Evolutionary conservation across 192 early-diverging fungal species (phyloP), one percentile per base, ranked within the genome.

Genomic region (Podila epigama): DNA sequence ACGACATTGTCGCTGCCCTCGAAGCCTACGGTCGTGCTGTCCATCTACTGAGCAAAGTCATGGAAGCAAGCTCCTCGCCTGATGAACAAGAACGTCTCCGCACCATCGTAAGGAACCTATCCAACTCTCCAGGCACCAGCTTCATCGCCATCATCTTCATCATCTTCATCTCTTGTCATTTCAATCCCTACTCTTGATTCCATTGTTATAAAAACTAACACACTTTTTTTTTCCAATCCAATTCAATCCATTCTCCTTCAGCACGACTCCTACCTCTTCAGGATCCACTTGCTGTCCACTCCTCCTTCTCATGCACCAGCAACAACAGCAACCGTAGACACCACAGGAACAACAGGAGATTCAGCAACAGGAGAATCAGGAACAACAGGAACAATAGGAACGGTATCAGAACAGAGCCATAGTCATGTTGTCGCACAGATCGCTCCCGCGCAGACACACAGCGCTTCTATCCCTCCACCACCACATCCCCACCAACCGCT

Each of bases 51-150:
- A 29, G 65, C 42, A 75, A 63, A 48, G 72, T 75, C 40, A 68
- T 75, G 65, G 72, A 75, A 13, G 35, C 60, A n/a, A 75, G 72
- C 42, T 61, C 63, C 35, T 75, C 72, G 41, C 29, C 59, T 2
- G 72, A 75, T 18, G 72, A 75, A 20, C 64, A 68, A 31, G 72
- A 75, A 20, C 72, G 72, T 18, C 55, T 75, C 1, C 51, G 72
- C 32, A 68, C 72, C 5, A 75, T 75, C 58, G 72, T 75, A 75
- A 29, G 72, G n/a, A n/a, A n/a, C n/a, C n/a, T n/a, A n/a, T n/a
- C n/a, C n/a, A n/a, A n/a, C n/a, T n/a, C n/a, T n/a, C n/a, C n/a
- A n/a, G n/a, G n/a, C n/a, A n/a, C n/a, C n/a, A n/a, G n/a, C n/a
- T n/a, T n/a, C n/a, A n/a, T n/a, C 58, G 18, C 15, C 16, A 5